Evolutionary conservation across 768 basidiomycete species (phyloP).

Genomic region (Chalciporus pseudorubinellus): DNA sequence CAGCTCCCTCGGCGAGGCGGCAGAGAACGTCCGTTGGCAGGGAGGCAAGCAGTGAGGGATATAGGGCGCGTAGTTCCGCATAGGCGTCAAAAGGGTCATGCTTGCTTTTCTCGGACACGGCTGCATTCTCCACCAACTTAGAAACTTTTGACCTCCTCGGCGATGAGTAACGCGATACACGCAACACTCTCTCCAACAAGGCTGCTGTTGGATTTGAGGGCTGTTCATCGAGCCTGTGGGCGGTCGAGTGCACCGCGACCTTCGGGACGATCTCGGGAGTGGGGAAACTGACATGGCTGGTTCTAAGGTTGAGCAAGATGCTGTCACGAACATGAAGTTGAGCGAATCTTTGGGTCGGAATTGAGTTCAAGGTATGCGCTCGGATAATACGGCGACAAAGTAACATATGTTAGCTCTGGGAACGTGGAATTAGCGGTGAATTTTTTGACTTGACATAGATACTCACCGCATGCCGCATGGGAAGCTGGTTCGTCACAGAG

Average conservation of each 20-base stretch:
- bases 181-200: constrained; percentile 27
- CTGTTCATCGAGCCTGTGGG: not conserved
- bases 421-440: not conserved
- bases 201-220: constrained; percentile 8
- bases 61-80: constrained; percentile 23
- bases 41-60: constrained; percentile 19
- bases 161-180: constrained; percentile 28
- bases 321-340: constrained; percentile 18
- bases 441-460: not conserved
- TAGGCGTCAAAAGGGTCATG: constrained; percentile 29
- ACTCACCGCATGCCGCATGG: constrained; percentile 59
- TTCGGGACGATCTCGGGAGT: constrained; percentile 15
- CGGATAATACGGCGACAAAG: constrained; percentile 61
- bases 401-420: constrained; percentile 71
- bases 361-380: constrained; percentile 40
- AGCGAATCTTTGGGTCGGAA: constrained; percentile 21
- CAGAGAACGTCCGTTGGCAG: constrained; percentile 29
- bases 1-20: constrained; percentile 31
- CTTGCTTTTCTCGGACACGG: constrained; percentile 14
- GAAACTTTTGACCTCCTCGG: constrained; percentile 16
- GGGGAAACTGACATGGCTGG: constrained; percentile 12
- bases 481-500: constrained; percentile 26
- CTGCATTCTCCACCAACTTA: constrained; percentile 9
- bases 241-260: not conserved
- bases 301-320: constrained; percentile 8